Evolutionary conservation across 2,329 filamentous ascomycete genomes (phyloP), one percentile per base, ranked within the genome.

Genomic region (Myriosclerotinia scirpicola): DNA sequence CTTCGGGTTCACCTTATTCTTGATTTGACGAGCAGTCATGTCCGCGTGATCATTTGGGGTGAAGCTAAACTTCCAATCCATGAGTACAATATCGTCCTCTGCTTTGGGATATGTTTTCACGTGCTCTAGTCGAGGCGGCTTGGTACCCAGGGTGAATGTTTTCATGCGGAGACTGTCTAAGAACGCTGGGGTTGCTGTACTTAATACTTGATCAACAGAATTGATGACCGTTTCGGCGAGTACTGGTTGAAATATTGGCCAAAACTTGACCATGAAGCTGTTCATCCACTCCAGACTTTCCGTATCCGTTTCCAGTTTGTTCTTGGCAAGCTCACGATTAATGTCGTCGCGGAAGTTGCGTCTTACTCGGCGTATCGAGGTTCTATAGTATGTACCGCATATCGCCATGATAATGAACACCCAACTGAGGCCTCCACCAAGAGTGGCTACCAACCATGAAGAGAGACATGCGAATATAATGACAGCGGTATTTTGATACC

Each of bases 21-120:
- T 94, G 75, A 97, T 80, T 78, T 99, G 95, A 68, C 90, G 87
- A 2, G 89, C 83, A 2, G 95, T 99, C 85, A 99, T 87, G 78
- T 99, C 95, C 71, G 91, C 88, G 3, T 87, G 91, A 78, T 99
- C 96, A 72, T 95, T 98, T 44, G 95, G 95, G 0, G 92, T 98
- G 81, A 99, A 99, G 83, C 94, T 98, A 79, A 99, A 99, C 75
- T 96, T 97, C 95, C 95, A 99, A 77, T 99, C 95, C 95, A 99
- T 99, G 75, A 98, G 86, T 53, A 99, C 92, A 67, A 93, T 89
- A 76, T 99, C 95, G 70, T 97, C 93, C 73, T 97, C 92, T 1
- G 91, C 92, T 78, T 95, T 96, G 67, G 94, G 94, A 74, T 99
- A 97, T 0, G 95, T 97, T 83, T 97, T 98, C 78, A 99, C 95